Evolutionary conservation across 345 rosid genomes (phyloP).

Genomic region (Litchi chinensis): DNA sequence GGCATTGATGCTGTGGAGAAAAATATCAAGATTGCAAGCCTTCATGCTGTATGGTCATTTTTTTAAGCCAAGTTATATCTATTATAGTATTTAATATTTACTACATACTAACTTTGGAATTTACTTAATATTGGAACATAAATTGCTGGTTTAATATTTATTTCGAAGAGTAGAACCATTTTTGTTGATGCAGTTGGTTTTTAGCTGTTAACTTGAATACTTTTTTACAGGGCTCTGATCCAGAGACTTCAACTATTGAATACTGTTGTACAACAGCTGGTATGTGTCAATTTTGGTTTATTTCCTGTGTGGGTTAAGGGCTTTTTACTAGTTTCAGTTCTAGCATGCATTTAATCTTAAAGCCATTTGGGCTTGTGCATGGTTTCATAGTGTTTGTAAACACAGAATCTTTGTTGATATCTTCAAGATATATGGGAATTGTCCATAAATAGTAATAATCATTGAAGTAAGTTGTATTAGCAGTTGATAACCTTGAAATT

Average conservation of each 20-base stretch:
- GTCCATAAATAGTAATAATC: neutral
- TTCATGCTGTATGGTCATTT: constrained; percentile 77
- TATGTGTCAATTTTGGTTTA: constrained; percentile 28
- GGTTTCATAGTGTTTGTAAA: neutral
- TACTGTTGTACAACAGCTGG: constrained; percentile 91
- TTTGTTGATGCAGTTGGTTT: neutral
- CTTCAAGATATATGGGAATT: neutral
- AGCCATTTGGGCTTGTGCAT: neutral
- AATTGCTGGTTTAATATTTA: constrained; percentile 13
- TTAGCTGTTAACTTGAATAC: constrained; percentile 14
- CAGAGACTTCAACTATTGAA: constrained; percentile 72
- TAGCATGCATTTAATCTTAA: constrained; percentile 1
- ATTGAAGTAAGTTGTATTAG: constrained; percentile 7
- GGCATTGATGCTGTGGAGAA: constrained; percentile 95
- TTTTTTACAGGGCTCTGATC: constrained; percentile 65
- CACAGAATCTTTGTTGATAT: neutral
- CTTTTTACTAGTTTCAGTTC: constrained; percentile 14
- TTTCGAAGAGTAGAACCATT: neutral
- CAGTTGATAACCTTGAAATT: neutral
- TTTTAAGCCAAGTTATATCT: neutral
- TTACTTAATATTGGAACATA: neutral
- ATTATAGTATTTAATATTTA: neutral
- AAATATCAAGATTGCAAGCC: constrained; percentile 82
- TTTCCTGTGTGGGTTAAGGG: constrained; percentile 20
- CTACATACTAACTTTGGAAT: neutral